Evolutionary conservation across 1,139 yeast species (phyloP), one percentile per base, ranked within the genome.

Genomic region (Kodamaea anthophila): DNA sequence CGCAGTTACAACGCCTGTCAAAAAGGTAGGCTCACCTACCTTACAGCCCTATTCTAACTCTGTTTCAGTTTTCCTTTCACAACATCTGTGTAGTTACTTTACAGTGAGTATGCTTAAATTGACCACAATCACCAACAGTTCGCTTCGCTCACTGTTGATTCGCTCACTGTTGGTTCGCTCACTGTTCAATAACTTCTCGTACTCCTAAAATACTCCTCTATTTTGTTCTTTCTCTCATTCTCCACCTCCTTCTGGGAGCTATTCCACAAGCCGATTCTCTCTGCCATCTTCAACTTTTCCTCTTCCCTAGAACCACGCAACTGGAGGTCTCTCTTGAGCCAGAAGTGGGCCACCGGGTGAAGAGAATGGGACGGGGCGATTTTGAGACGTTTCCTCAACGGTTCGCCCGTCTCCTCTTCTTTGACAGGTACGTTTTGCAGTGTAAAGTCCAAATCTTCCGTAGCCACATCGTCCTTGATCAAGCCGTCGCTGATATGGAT

Each of bases 401-500:
- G 36, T 29, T 21, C 30, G 21, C 41, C 50, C 5, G 41, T 39
- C 5, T 40, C 43, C 10, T 45, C 46, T 6, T 9, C 9, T 9
- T 16, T 16, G 8, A 16, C 9, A 16, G 6, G 6, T 9, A 16
- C 18, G n/a, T n/a, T n/a, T n/a, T n/a, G n/a, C 4, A 15, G 26
- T 6, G 26, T 13, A n/a, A 13, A 19, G 4, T 15, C 19, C 5
- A 5, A n/a, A 10, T 10, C 13, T 13, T 23, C 26, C 13, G n/a
- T 15, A 4, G 6, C 12, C 4, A 45, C 51, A 3, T 35, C 34
- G 58, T 46, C 51, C 37, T 34, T 53, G 35, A 69, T 49, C 41
- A 58, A 25, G 0, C 97, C 97, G 32, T 75, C 70, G 43, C 74
- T 76, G 45, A 91, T 63, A 54, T 91, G 97, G n/a, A 81, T 67